A percentile compares a stretch with the other conserved stretches of the same genome.
These are phyloP conservation scores for Neltuma alba DNA, from an alignment of 306 rosid genomes.

Conservation along the genomic window DNA sequence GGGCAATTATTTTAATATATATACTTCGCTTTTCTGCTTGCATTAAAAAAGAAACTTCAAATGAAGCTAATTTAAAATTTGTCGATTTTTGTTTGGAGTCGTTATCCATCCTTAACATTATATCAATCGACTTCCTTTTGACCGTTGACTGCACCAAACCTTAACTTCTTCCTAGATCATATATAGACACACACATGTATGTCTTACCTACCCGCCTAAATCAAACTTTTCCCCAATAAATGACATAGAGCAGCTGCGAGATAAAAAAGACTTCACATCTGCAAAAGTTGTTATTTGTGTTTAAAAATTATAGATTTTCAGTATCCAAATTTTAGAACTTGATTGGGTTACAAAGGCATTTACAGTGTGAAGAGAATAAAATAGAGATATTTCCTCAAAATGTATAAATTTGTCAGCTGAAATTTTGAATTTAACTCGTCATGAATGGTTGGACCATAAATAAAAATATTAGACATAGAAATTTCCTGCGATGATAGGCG, in stretches of 20 bases:
- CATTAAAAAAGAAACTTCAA: background rate
- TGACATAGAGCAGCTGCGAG: background rate
- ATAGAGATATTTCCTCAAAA: background rate
- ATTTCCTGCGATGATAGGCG: background rate
- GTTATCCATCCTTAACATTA: background rate
- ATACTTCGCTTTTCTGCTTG: background rate
- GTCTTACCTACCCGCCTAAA: background rate
- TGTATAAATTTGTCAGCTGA: background rate
- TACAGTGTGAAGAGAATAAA: background rate
- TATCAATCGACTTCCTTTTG: conserved; percentile 2
- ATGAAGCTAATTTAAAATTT: background rate
- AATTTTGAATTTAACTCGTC: background rate
- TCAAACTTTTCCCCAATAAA: conserved; percentile 24
- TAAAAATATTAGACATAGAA: background rate
- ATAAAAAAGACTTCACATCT: background rate
- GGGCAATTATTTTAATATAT: background rate
- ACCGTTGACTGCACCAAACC: conserved; percentile 32
- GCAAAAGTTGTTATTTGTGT: background rate
- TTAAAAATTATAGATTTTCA: background rate
- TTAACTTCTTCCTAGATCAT: background rate
- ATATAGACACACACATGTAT: background rate
- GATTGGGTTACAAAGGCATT: background rate
- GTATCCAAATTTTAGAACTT: background rate
- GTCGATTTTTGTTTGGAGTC: background rate
- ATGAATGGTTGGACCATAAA: background rate